Percentiles rank a stretch among this genome's conserved stretches.
Conservation (phyloP, 2,329 filamentous ascomycete species). For the Hypomyces rosellus region DNA sequence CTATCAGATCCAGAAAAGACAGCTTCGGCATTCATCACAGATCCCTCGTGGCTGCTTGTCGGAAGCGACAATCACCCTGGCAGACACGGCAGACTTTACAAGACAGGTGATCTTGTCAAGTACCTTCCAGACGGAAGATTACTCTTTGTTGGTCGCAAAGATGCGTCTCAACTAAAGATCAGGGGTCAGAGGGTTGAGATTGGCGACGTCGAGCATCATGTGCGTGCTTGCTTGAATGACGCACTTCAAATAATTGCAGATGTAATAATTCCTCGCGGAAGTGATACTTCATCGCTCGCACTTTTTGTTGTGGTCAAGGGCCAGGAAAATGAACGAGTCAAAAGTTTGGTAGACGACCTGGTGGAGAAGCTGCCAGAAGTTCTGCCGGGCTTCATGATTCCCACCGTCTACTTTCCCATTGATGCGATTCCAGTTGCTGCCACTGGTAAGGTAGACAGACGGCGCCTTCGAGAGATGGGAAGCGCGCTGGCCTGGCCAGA, state of each 20-base stretch:
- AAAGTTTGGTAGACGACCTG: no score
- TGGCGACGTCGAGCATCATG: conserved; percentile 9
- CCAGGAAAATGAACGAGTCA: no score
- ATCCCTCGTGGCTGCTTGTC: conserved; percentile 28
- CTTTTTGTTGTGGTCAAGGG: no score
- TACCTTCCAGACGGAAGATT: conserved; percentile 28
- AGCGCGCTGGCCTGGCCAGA: no score
- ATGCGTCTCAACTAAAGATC: conserved; percentile 45
- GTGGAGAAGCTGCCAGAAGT: no score
- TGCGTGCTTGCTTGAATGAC: not conserved
- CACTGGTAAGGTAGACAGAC: no score
- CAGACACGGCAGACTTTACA: conserved; percentile 21
- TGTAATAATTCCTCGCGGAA: not conserved
- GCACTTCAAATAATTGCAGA: conserved; percentile 1
- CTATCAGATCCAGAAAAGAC: conserved; percentile 13
- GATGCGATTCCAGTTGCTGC: no score
- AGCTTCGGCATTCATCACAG: conserved; percentile 13
- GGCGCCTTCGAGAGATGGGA: no score
- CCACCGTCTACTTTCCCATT: no score
- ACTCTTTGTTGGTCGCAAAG: conserved; percentile 41
- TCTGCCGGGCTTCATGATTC: no score
- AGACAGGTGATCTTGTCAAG: conserved; percentile 29
- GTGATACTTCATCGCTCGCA: no score
- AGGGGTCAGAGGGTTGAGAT: conserved; percentile 40
- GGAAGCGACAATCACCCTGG: conserved; percentile 14